phyloP scores from a whole-genome alignment of 495 filamentous ascomycete species.

The Penicillium maclennaniae region DNA sequence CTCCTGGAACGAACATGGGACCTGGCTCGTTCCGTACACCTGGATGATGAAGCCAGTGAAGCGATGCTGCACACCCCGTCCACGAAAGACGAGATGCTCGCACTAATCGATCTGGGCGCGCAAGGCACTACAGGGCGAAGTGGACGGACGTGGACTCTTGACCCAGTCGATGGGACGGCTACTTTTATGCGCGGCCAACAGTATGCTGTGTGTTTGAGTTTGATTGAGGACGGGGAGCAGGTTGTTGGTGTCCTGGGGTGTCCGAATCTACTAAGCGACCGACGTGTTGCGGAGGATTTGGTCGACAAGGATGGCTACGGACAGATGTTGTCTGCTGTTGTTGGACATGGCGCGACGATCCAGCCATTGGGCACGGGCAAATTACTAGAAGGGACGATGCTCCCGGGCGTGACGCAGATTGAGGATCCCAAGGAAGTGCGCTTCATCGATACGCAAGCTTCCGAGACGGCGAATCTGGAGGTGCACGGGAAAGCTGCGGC shows the following conservation, averaged over 20 bases:
- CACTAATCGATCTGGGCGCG: conserved; percentile 59
- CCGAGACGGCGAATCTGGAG: conserved; percentile 40
- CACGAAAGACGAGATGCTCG: conserved; percentile 53
- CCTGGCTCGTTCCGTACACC: conserved; percentile 37
- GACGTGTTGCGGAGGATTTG: conserved; percentile 41
- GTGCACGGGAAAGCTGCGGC: conserved; percentile 47
- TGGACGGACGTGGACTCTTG: conserved; percentile 59
- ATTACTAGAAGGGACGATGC: conserved; percentile 34
- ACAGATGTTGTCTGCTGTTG: conserved; percentile 53
- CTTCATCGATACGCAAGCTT: conserved; percentile 44
- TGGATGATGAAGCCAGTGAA: conserved; percentile 39
- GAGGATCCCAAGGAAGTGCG: conserved; percentile 35
- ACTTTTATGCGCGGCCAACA: conserved; percentile 61
- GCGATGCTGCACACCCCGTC: conserved; percentile 38
- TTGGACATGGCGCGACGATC: conserved; percentile 53
- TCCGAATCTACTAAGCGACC: conserved; percentile 47
- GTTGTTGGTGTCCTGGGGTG: conserved; percentile 53
- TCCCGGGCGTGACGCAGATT: conserved; percentile 27
- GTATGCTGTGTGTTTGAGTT: conserved; percentile 60
- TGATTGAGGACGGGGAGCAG: conserved; percentile 47
- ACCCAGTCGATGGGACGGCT: conserved; percentile 69
- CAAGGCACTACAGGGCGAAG: conserved; percentile 36
- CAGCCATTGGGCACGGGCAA: conserved; percentile 39
- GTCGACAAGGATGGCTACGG: conserved; percentile 51
- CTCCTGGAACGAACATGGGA: conserved; percentile 53